Evolutionary conservation across 768 basidiomycete genomes (phyloP).

Genomic region (Suillus brevipes): DNA sequence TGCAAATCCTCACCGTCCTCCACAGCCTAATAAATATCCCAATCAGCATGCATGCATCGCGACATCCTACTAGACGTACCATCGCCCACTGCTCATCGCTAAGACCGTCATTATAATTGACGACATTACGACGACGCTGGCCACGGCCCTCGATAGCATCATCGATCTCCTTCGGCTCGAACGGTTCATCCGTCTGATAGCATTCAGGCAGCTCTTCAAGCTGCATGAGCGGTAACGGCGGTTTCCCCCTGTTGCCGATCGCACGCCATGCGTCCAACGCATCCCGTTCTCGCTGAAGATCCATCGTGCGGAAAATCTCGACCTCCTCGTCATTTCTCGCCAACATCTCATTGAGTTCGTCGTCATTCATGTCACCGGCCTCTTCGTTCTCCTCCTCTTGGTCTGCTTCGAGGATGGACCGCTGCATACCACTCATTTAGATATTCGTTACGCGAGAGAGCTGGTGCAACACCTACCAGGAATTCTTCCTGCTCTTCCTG

Average conservation of each 20-base stretch:
- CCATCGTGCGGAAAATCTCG: slow-evolving; percentile 78
- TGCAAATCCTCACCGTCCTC: slow-evolving; percentile 82
- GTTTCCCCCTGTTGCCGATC: slow-evolving; percentile 73
- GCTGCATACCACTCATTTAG: slow-evolving; percentile 44
- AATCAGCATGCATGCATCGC: neutral
- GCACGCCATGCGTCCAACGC: slow-evolving; percentile 66
- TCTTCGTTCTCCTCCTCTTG: slow-evolving; percentile 90
- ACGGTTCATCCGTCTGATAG: slow-evolving; percentile 84
- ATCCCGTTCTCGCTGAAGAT: slow-evolving; percentile 74
- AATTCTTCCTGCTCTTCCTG: slow-evolving; percentile 98
- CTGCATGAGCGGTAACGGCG: slow-evolving; percentile 75
- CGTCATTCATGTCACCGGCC: slow-evolving; percentile 89
- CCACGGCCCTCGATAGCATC: slow-evolving; percentile 74
- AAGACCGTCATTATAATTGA: slow-evolving; percentile 92
- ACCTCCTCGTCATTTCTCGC: slow-evolving; percentile 82
- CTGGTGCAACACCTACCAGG: slow-evolving; percentile 54
- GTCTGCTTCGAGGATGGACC: slow-evolving; percentile 86
- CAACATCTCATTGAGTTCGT: slow-evolving; percentile 92
- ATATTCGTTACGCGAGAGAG: slow-evolving; percentile 6
- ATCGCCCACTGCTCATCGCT: slow-evolving; percentile 93
- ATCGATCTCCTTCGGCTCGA: slow-evolving; percentile 61
- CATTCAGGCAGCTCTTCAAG: slow-evolving; percentile 91
- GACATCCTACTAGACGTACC: slow-evolving; percentile 41
- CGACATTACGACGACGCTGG: slow-evolving; percentile 76
- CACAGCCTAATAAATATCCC: slow-evolving; percentile 49